Conservation (phyloP, 2,329 filamentous ascomycete species). For the Cercospora sp. region DNA sequence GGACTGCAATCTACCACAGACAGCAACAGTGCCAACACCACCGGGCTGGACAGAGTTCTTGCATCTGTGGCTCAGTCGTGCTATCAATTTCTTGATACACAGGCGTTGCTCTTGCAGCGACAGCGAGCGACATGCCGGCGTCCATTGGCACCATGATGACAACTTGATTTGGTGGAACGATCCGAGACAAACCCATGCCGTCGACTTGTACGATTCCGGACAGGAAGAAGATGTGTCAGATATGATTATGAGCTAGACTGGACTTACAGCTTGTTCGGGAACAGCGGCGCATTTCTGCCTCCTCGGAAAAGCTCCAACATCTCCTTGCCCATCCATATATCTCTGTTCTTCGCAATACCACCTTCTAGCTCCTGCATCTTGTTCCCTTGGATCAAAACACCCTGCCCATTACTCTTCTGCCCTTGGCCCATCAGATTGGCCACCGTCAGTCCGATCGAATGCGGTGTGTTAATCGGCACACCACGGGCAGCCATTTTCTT, state of each 20-base stretch:
- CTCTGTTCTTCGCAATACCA: conserved; percentile 48
- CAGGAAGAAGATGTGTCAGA: background rate
- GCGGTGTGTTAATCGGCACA: conserved; percentile 51
- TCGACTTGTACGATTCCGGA: background rate
- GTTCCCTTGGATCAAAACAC: conserved; percentile 48
- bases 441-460: conserved; percentile 48
- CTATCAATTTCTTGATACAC: conserved; percentile 11
- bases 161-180: conserved; percentile 12
- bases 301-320: conserved; percentile 52
- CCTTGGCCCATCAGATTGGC: conserved; percentile 49
- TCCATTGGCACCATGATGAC: conserved; percentile 12
- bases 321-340: conserved; percentile 52
- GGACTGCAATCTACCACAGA: background rate
- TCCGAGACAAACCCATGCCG: background rate
- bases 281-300: conserved; percentile 41
- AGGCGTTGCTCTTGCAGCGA: conserved; percentile 3
- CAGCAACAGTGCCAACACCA: conserved; percentile 9
- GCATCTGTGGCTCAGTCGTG: conserved; percentile 13
- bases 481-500: conserved; percentile 46
- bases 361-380: conserved; percentile 45
- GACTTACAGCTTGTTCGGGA: conserved; percentile 35
- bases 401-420: conserved; percentile 47
- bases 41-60: conserved; percentile 14
- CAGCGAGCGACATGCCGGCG: conserved; percentile 3
- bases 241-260: background rate